Conservation (phyloP, 768 basidiomycete species). For the Lentinula guzmanii region DNA sequence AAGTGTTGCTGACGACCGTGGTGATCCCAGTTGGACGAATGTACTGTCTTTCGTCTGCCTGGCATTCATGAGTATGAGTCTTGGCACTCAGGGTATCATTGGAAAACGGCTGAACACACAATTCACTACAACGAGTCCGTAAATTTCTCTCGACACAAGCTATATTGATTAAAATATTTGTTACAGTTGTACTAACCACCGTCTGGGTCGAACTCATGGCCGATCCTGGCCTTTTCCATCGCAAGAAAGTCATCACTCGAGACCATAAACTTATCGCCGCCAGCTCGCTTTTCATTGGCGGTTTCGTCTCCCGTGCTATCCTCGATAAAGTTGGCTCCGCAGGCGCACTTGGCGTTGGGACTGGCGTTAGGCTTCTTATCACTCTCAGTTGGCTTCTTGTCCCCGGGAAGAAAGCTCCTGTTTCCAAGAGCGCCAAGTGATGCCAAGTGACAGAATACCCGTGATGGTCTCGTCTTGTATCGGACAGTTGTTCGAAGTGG, state of each 20-base stretch:
- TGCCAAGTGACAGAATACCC: not conserved
- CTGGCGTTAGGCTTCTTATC: slow-evolving; percentile 57
- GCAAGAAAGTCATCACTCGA: slow-evolving; percentile 47
- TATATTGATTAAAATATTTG: not conserved
- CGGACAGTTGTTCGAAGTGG: not conserved
- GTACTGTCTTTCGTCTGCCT: slow-evolving; percentile 61
- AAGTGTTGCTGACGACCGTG: slow-evolving; percentile 48
- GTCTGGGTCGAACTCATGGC: slow-evolving; percentile 87
- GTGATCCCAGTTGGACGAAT: slow-evolving; percentile 66
- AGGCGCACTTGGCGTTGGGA: slow-evolving; percentile 59
- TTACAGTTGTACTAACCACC: slow-evolving; percentile 72
- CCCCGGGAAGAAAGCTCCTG: slow-evolving; percentile 23
- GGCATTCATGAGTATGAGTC: slow-evolving; percentile 73
- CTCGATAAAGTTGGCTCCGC: slow-evolving; percentile 55
- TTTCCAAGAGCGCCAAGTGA: not conserved
- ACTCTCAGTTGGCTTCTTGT: slow-evolving; percentile 63
- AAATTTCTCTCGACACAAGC: not conserved
- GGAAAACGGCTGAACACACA: slow-evolving; percentile 77
- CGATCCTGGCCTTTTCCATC: slow-evolving; percentile 69
- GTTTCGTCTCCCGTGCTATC: slow-evolving; percentile 58
- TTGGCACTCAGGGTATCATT: slow-evolving; percentile 85
- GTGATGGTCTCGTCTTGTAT: not conserved
- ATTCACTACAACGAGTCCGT: slow-evolving; percentile 71
- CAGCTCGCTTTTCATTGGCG: slow-evolving; percentile 66
- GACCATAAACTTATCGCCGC: slow-evolving; percentile 72